Conservation (phyloP, 2,329 filamentous ascomycete genomes). For the Ceratocystis albifundus region DNA sequence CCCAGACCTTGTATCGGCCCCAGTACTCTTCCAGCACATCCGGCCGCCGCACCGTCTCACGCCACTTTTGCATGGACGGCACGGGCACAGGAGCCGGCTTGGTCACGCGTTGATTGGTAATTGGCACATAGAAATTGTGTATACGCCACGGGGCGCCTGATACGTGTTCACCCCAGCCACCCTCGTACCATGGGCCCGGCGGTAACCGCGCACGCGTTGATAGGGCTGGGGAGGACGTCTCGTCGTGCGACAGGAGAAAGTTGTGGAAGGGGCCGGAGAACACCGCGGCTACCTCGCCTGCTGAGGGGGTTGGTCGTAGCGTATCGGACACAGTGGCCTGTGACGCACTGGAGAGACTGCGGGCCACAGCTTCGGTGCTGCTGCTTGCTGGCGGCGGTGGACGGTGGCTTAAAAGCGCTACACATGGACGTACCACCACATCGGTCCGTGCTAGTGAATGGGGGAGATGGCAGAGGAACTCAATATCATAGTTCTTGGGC, state of each 20-base stretch:
- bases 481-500: slow-evolving; percentile 67
- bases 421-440: slow-evolving; percentile 61
- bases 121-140: slow-evolving; percentile 86
- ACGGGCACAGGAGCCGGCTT: slow-evolving; percentile 37
- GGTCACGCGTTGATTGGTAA: slow-evolving; percentile 56
- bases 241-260: slow-evolving; percentile 55
- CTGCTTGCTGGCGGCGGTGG: slow-evolving; percentile 29
- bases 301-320: slow-evolving; percentile 70
- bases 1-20: slow-evolving; percentile 72
- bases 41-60: slow-evolving; percentile 32
- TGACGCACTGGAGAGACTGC: slow-evolving; percentile 14
- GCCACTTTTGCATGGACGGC: slow-evolving; percentile 29
- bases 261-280: slow-evolving; percentile 83
- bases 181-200: slow-evolving; percentile 68
- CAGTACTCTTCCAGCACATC: slow-evolving; percentile 31
- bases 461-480: slow-evolving; percentile 77
- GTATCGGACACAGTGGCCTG: slow-evolving; percentile 34
- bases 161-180: slow-evolving; percentile 62
- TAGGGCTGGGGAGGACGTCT: slow-evolving; percentile 29
- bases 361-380: slow-evolving; percentile 16
- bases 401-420: slow-evolving; percentile 62
- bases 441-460: slow-evolving; percentile 62
- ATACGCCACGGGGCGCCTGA: slow-evolving; percentile 67
- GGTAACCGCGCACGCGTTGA: slow-evolving; percentile 29
- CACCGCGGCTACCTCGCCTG: slow-evolving; percentile 83